phyloP scores from a whole-genome alignment of 345 rosid species.

The Gossypium stocksii region DNA sequence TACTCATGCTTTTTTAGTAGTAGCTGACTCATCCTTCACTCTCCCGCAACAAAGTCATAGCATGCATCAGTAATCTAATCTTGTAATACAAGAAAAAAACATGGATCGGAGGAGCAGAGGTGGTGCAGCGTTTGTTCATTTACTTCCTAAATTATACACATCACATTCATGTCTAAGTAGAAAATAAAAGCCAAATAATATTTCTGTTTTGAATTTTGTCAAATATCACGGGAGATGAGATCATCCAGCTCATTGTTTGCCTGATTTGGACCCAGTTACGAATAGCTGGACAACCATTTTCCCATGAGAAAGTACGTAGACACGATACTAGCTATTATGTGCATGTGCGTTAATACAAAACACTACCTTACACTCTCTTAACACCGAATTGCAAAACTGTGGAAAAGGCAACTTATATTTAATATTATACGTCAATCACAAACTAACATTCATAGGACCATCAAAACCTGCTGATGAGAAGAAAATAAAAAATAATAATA shows the following conservation, averaged over 20 bases:
- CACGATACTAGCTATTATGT: too few relatives aligned
- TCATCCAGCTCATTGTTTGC: too few relatives aligned
- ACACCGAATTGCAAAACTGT: slow-evolving; percentile 2
- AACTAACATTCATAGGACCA: not conserved
- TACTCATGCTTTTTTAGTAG: too few relatives aligned
- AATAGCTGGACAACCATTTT: too few relatives aligned
- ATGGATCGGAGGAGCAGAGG: not conserved
- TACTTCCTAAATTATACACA: not conserved
- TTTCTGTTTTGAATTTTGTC: not conserved
- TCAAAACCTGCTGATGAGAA: slow-evolving; percentile 1
- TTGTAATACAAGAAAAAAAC: too few relatives aligned
- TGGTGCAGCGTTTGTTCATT: not conserved
- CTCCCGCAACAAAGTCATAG: too few relatives aligned
- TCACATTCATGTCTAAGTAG: not conserved
- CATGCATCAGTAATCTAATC: too few relatives aligned
- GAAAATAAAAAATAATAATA: not conserved
- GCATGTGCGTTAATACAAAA: too few relatives aligned
- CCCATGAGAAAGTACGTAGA: too few relatives aligned
- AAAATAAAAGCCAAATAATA: not conserved
- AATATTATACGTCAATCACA: not conserved
- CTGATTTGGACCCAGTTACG: too few relatives aligned
- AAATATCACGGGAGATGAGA: too few relatives aligned
- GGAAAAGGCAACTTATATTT: not conserved
- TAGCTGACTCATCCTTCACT: too few relatives aligned
- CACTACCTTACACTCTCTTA: not conserved